These are phyloP conservation scores for Heliamphora pulchella DNA, from an alignment of 179 eudicot species.

Conservation along the genomic window DNA sequence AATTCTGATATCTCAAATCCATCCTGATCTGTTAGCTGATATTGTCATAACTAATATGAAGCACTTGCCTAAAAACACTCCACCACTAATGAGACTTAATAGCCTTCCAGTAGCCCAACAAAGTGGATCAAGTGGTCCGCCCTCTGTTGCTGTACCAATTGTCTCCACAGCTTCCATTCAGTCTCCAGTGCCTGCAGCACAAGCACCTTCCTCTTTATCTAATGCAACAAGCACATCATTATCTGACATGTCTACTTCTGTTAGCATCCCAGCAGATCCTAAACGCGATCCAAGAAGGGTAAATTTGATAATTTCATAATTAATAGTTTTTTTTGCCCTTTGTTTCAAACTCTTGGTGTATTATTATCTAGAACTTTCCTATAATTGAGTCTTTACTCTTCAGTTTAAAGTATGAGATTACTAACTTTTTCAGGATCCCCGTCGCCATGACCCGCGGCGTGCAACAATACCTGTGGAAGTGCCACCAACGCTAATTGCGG, in stretches of 20 bases:
- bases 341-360: background rate
- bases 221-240: conserved; percentile 29
- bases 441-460: conserved; percentile 89
- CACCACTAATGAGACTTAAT: conserved; percentile 35
- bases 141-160: conserved; percentile 35
- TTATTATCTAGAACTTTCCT: background rate
- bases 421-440: conserved; percentile 67
- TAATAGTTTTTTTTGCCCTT: background rate
- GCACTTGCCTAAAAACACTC: conserved; percentile 70
- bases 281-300: conserved; percentile 99
- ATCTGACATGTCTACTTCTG: conserved; percentile 44
- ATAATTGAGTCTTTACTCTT: too few species aligned
- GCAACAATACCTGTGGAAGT: conserved; percentile 41
- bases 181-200: conserved; percentile 27
- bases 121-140: conserved; percentile 27
- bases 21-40: conserved; percentile 89
- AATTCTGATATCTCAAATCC: conserved; percentile 67
- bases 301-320: conserved; percentile 17
- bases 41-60: conserved; percentile 90
- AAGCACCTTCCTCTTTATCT: conserved; percentile 25
- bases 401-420: background rate
- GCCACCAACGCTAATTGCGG: conserved; percentile 34
- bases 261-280: conserved; percentile 49
- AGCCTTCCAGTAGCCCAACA: conserved; percentile 30
- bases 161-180: conserved; percentile 29